Percentiles rank a stretch among this genome's conserved stretches.
Conservation (phyloP, 73 alveolate species). For the Paramecium tetraurelia region DNA sequence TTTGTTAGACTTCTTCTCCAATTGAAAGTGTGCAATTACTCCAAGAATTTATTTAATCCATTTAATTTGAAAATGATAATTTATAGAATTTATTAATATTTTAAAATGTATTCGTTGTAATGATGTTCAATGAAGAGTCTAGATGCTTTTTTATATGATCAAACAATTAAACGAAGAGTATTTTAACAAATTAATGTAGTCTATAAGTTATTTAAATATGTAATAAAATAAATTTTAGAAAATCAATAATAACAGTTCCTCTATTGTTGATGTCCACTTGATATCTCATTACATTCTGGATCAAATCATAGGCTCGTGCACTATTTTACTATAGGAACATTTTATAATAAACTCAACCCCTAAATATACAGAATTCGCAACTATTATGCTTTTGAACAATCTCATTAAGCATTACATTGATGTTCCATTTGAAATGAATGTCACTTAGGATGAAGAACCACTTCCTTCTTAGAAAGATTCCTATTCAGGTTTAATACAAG, state of each 20-base stretch:
- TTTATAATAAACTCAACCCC: background rate
- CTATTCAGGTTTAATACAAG: background rate
- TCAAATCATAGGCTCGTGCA: background rate
- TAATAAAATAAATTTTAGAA: background rate
- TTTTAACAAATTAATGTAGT: background rate
- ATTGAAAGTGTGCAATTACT: background rate
- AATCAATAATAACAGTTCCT: background rate
- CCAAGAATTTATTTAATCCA: background rate
- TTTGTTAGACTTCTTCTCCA: background rate
- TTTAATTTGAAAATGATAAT: background rate
- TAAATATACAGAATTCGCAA: background rate
- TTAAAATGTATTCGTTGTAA: constrained; percentile 70
- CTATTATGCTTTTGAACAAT: background rate
- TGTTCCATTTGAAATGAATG: background rate
- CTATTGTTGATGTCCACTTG: background rate
- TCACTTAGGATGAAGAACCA: background rate
- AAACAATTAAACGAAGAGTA: background rate
- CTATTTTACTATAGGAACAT: background rate
- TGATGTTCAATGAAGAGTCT: background rate
- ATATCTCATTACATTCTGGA: background rate
- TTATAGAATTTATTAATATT: constrained; percentile 60
- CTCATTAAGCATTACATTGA: background rate
- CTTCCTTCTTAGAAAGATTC: background rate
- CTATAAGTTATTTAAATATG: background rate
- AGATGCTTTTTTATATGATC: background rate